These are phyloP conservation scores for Allomyces arbusculus DNA, from an alignment of 192 early-diverging fungal genomes.

Conservation along the genomic window DNA sequence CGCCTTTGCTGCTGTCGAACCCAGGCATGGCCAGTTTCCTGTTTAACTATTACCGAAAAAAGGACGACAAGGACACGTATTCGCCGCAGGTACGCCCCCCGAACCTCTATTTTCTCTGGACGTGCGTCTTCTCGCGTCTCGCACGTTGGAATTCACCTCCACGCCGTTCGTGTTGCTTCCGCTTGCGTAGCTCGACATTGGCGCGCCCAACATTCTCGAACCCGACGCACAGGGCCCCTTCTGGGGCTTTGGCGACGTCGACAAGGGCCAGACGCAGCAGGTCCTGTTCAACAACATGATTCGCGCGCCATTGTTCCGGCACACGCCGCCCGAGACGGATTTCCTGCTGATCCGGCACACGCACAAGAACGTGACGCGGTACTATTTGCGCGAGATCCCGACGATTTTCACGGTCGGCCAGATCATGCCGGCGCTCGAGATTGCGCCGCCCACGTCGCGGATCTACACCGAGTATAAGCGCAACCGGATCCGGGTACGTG, in stretches of 20 bases:
- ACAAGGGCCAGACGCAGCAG: conserved; percentile 71
- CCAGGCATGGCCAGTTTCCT: conserved; percentile 86
- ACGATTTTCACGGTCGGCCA: conserved; percentile 74
- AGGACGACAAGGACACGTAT: conserved; percentile 50
- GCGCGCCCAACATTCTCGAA: conserved; percentile 68
- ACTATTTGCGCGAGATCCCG: conserved; percentile 66
- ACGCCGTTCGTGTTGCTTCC: no score
- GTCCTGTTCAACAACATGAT: conserved; percentile 86
- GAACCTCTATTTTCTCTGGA: no score
- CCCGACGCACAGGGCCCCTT: conserved; percentile 83
- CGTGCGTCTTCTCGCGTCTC: no score
- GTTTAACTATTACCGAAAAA: conserved; percentile 90
- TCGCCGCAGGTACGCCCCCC: no score
- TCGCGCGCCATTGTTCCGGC: conserved; percentile 75
- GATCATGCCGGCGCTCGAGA: conserved; percentile 79
- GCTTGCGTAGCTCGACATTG: conserved; percentile 18
- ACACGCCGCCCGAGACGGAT: conserved; percentile 47
- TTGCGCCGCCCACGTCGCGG: conserved; percentile 84
- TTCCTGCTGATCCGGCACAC: conserved; percentile 68
- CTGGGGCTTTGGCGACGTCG: conserved; percentile 81
- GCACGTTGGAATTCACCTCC: no score
- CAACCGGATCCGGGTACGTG: conserved; percentile 56
- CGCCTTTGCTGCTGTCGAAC: conserved; percentile 79
- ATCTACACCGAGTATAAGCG: conserved; percentile 73
- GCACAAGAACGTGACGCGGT: conserved; percentile 58